phyloP scores from a whole-genome alignment of 2,329 filamentous ascomycete species.

The Alternaria alternata region DNA sequence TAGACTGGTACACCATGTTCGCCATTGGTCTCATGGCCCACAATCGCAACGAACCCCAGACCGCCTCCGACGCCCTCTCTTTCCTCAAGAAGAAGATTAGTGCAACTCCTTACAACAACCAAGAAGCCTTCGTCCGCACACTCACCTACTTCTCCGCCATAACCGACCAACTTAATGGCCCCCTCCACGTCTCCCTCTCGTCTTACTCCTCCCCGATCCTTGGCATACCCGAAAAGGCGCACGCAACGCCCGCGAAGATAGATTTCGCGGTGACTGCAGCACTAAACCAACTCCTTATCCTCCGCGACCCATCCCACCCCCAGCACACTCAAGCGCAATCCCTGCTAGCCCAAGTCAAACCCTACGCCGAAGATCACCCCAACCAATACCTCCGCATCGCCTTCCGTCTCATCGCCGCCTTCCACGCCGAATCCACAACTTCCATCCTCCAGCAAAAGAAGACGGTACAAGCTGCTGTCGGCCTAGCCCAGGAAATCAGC shows the following conservation, averaged over 20 bases:
- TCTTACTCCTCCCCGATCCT: constrained; percentile 72
- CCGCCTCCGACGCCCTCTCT: constrained; percentile 28
- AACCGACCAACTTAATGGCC: constrained; percentile 78
- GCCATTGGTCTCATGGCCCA: constrained; percentile 75
- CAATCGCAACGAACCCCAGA: constrained; percentile 73
- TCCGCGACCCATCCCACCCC: constrained; percentile 49
- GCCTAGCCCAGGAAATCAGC: constrained; percentile 71
- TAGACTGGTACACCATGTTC: constrained; percentile 75
- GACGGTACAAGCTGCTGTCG: constrained; percentile 66
- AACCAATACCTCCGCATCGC: constrained; percentile 80
- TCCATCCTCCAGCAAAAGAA: constrained; percentile 80
- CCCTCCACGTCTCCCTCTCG: constrained; percentile 71
- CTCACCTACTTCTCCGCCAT: constrained; percentile 77
- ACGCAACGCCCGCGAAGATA: constrained; percentile 37
- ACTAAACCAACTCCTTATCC: constrained; percentile 59
- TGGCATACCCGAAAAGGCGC: constrained; percentile 53
- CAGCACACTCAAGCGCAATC: constrained; percentile 64
- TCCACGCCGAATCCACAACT: constrained; percentile 67
- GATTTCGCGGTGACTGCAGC: constrained; percentile 58
- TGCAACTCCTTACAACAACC: constrained; percentile 54
- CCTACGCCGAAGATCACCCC: constrained; percentile 72
- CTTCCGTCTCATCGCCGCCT: constrained; percentile 76
- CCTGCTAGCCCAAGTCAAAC: constrained; percentile 71
- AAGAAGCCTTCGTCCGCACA: constrained; percentile 60
- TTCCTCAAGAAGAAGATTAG: constrained; percentile 33